Conservation (phyloP, 1,139 yeast species). For the Candida buenavistaensis region DNA sequence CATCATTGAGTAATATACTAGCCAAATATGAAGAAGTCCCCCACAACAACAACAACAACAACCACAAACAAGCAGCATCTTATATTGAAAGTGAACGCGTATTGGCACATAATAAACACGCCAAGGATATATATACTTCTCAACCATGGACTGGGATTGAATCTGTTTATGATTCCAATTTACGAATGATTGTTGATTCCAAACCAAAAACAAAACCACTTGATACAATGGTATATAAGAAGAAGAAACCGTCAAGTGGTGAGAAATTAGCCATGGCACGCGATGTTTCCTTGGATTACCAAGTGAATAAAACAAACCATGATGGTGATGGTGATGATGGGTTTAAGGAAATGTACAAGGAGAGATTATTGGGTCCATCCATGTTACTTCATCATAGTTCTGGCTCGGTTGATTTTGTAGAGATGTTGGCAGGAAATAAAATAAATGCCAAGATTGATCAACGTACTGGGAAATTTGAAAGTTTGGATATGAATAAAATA, state of each 20-base stretch:
- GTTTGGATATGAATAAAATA: constrained; percentile 46
- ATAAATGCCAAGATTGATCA: constrained; percentile 72
- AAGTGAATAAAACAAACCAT: constrained; percentile 36
- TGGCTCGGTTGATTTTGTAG: constrained; percentile 46
- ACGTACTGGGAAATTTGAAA: constrained; percentile 58
- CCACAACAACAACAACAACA: constrained; percentile 1
- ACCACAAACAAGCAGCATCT: constrained; percentile 15
- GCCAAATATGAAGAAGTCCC: constrained; percentile 13
- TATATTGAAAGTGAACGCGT: constrained; percentile 31
- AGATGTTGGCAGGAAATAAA: constrained; percentile 68
- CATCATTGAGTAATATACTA: constrained; percentile 15
- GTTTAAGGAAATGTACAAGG: constrained; percentile 63
- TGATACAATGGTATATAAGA: constrained; percentile 11
- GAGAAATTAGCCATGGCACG: constrained; percentile 58
- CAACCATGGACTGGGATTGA: constrained; percentile 76
- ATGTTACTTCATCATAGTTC: constrained; percentile 41
- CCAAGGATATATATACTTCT: constrained; percentile 44
- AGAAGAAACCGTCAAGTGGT: constrained; percentile 16
- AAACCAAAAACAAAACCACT: constrained; percentile 44
- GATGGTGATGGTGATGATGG: constrained; percentile 42
- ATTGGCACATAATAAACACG: constrained; percentile 42
- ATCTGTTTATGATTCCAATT: constrained; percentile 45
- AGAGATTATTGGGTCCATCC: constrained; percentile 61
- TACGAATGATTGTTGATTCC: constrained; percentile 64
- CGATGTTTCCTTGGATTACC: constrained; percentile 68